Evolutionary conservation across 805 yeast genomes (phyloP).

Genomic region (Cyberlindnera xylosilytica): DNA sequence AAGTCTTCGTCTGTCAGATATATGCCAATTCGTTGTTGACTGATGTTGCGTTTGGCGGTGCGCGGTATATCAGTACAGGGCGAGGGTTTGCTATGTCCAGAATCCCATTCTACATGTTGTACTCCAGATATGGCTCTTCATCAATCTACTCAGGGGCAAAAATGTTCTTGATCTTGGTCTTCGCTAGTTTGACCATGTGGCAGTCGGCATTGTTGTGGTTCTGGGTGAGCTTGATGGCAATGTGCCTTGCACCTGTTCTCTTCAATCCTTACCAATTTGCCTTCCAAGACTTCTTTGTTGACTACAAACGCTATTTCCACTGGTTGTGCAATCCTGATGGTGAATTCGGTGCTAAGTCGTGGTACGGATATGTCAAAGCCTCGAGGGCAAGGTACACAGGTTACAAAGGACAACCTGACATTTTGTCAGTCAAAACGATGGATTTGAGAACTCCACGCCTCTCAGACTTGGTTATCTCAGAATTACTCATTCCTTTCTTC

Average conservation of each 20-base stretch:
- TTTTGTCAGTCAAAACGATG: constrained; percentile 55
- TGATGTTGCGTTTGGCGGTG: constrained; percentile 88
- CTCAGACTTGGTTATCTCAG: constrained; percentile 74
- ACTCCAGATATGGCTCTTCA: constrained; percentile 69
- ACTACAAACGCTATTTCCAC: constrained; percentile 56
- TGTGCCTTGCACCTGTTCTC: constrained; percentile 67
- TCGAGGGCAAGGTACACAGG: constrained; percentile 91
- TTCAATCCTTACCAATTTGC: constrained; percentile 79
- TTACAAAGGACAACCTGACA: constrained; percentile 71
- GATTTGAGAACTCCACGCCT: constrained; percentile 76
- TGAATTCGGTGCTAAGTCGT: constrained; percentile 63
- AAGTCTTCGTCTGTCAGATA: constrained; percentile 92
- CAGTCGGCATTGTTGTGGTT: constrained; percentile 70
- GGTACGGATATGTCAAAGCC: constrained; percentile 73
- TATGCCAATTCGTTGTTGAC: constrained; percentile 75
- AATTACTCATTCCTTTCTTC: constrained; percentile 68
- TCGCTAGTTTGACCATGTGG: constrained; percentile 81
- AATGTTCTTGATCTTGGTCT: constrained; percentile 63
- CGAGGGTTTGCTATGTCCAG: constrained; percentile 91
- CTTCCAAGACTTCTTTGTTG: constrained; percentile 66
- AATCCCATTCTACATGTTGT: constrained; percentile 65
- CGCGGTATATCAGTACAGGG: constrained; percentile 88
- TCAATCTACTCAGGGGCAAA: constrained; percentile 80
- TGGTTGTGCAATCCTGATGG: constrained; percentile 85
- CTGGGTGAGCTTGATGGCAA: constrained; percentile 66